phyloP scores from a whole-genome alignment of 371 early-diverging fungal genomes.

The Batkoa obscura region DNA sequence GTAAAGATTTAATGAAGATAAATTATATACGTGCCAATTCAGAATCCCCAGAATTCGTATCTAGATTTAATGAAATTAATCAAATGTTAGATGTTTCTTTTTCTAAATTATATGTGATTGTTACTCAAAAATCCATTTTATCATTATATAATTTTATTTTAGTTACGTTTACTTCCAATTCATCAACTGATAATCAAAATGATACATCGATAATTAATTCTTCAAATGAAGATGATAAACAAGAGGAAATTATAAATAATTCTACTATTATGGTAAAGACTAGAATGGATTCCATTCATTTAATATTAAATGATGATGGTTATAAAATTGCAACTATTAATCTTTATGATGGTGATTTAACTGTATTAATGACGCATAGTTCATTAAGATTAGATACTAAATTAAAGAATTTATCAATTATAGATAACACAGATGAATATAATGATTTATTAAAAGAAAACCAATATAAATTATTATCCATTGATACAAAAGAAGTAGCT shows the following conservation, averaged over 20 bases:
- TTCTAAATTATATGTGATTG: slow-evolving; percentile 59
- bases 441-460: slow-evolving; percentile 4
- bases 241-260: too few relatives aligned
- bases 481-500: slow-evolving; percentile 77
- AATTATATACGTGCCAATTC: slow-evolving; percentile 50
- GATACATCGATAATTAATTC: slow-evolving; percentile 8
- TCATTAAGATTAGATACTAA: slow-evolving; percentile 56
- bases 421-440: slow-evolving; percentile 28
- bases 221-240: slow-evolving; percentile 5
- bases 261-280: not conserved
- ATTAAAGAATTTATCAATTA: slow-evolving; percentile 64
- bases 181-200: not conserved
- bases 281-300: slow-evolving; percentile 43
- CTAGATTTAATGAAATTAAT: slow-evolving; percentile 55
- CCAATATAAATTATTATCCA: slow-evolving; percentile 40
- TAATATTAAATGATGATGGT: slow-evolving; percentile 73
- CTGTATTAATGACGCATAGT: slow-evolving; percentile 33
- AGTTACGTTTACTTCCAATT: slow-evolving; percentile 49
- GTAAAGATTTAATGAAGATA: slow-evolving; percentile 55
- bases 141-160: slow-evolving; percentile 69
- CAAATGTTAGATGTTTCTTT: slow-evolving; percentile 67
- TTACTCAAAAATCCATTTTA: slow-evolving; percentile 70
- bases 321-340: slow-evolving; percentile 52
- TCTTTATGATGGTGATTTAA: slow-evolving; percentile 48
- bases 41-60: slow-evolving; percentile 52